These are phyloP conservation scores for Claviceps maximensis DNA, from an alignment of 2,329 filamentous ascomycete species.

Conservation along the genomic window DNA sequence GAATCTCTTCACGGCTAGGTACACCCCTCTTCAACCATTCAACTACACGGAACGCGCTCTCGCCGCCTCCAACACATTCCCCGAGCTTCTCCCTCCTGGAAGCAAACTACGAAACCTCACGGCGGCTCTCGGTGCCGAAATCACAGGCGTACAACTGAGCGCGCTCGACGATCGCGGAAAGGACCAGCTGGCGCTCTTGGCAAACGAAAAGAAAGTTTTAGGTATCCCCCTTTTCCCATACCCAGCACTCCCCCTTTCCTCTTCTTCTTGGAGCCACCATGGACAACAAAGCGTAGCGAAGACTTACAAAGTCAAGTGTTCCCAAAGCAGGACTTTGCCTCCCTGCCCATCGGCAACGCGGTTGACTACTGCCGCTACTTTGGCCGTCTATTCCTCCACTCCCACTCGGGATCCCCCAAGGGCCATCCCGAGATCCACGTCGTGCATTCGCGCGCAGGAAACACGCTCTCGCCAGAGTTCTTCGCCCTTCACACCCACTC, in stretches of 20 bases:
- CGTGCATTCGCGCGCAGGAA: slow-evolving; percentile 44
- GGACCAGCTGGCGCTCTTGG: slow-evolving; percentile 52
- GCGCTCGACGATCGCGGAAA: slow-evolving; percentile 47
- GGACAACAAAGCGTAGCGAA: no score
- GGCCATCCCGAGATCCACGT: slow-evolving; percentile 55
- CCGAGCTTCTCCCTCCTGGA: neutral
- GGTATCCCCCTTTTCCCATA: slow-evolving; percentile 36
- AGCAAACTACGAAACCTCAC: slow-evolving; percentile 28
- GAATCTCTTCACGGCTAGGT: neutral
- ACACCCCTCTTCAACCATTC: neutral
- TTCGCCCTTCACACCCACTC: slow-evolving; percentile 44
- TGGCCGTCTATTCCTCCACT: slow-evolving; percentile 57
- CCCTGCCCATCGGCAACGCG: slow-evolving; percentile 48
- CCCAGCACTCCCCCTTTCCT: neutral
- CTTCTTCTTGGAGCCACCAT: neutral
- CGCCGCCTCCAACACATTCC: neutral
- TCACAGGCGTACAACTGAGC: slow-evolving; percentile 50
- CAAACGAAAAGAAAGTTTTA: slow-evolving; percentile 53
- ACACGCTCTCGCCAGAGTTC: slow-evolving; percentile 36
- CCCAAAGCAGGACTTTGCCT: slow-evolving; percentile 44
- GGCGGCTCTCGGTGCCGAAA: slow-evolving; percentile 50
- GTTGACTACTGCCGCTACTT: slow-evolving; percentile 55
- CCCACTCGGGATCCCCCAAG: slow-evolving; percentile 55
- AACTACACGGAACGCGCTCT: neutral
- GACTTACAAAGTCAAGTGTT: neutral